These are phyloP conservation scores for Ogataea methylovora DNA, from an alignment of 805 yeast genomes.

Conservation along the genomic window DNA sequence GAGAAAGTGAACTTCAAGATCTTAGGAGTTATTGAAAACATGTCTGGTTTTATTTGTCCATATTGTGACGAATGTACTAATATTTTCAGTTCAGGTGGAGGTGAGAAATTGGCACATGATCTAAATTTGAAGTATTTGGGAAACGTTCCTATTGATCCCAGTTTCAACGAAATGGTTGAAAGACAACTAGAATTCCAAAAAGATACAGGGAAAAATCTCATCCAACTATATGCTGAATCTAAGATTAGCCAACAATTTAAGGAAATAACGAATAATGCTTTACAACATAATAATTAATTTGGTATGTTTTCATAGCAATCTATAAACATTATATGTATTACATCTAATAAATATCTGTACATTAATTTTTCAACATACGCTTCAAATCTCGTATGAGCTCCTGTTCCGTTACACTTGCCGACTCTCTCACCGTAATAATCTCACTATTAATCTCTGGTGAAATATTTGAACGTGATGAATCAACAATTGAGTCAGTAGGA, in stretches of 20 bases:
- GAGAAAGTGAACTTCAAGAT: conserved; percentile 72
- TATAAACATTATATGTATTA: conserved; percentile 9
- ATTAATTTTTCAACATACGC: neutral
- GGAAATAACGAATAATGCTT: conserved; percentile 32
- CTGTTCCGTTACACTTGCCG: neutral
- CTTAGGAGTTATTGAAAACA: conserved; percentile 87
- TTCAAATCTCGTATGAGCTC: neutral
- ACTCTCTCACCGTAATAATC: neutral
- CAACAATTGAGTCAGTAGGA: neutral
- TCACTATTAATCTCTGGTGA: neutral
- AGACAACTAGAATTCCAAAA: conserved; percentile 57
- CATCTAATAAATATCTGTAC: conserved; percentile 7
- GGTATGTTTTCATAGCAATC: too few species aligned
- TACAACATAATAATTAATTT: conserved; percentile 9
- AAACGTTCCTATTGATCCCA: conserved; percentile 88
- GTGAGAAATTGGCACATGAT: conserved; percentile 57
- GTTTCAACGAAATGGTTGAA: conserved; percentile 84
- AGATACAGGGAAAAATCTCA: conserved; percentile 25
- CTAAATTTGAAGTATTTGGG: conserved; percentile 69
- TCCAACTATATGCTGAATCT: conserved; percentile 29
- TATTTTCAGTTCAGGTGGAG: conserved; percentile 93
- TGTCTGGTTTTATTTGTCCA: conserved; percentile 97
- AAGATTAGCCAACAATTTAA: conserved; percentile 37
- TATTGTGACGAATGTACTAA: conserved; percentile 87
- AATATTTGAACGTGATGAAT: too few species aligned